Evolutionary conservation across 1,284 basidiomycete genomes (phyloP), one percentile per base, ranked within the genome.

Genomic region (Ustilago crameri): DNA sequence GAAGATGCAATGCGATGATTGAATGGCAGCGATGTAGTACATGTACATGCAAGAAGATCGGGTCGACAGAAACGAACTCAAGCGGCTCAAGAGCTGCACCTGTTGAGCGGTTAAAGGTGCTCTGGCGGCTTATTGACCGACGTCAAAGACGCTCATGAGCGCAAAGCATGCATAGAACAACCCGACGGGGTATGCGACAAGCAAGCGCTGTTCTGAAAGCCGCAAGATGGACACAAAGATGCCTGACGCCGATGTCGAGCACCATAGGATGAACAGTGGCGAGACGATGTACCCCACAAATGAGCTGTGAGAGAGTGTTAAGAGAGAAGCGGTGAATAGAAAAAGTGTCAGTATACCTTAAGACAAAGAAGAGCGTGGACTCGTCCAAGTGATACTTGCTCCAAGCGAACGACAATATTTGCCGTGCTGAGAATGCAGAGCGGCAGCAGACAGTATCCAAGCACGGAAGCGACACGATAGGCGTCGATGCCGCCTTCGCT

Each of bases 401-500:
- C 92, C 54, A 98, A 88, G 22, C 91, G 90, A 38, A 94, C 87
- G 70, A 91, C 88, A 60, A 98, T 91, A 71, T 93, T 94, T 41
- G 97, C 86, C 17, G 92, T 90, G 44, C 93, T 91, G 10, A 98
- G 89, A n/a, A 93, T 91, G 47, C 98, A 95, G 90, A 99, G 93
- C 1, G 96, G 96, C 23, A 99, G 86, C 32, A 99, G 86, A 81
- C 96, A 98, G 83, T 99, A 99, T 4, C 96, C 96, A 15, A 99
- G 87, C 14, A 99, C 96, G 22, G 93, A 95, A 8, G 93, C 92
- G 18, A 95, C 94, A 35, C 95, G 90, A 85, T 97, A 97, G 17
- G 95, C 93, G 82, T 98, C 95, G 75, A 99, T 98, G 51, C 91
- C 93, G 46, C 90, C 89, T 83, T 94, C 92, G 32, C 93, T 93